Conservation (phyloP, 2,329 filamentous ascomycete genomes). For the Apiospora arundinis region DNA sequence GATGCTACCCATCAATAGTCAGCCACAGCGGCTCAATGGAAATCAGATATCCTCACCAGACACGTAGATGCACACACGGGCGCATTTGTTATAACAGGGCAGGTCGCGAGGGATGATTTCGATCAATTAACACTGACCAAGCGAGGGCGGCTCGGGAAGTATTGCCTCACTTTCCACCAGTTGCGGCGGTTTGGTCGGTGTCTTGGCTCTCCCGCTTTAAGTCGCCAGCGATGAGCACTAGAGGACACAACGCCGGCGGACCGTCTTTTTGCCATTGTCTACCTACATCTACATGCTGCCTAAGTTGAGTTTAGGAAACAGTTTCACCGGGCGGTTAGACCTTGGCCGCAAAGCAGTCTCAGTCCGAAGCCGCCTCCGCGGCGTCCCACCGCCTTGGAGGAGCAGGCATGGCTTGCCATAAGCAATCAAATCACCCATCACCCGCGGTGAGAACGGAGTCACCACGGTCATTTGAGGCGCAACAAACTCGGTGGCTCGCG, state of each 20-base stretch:
- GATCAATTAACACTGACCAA: background rate
- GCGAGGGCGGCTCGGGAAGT: slow-evolving; percentile 13
- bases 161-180: slow-evolving; percentile 13
- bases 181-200: slow-evolving; percentile 8
- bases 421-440: slow-evolving; percentile 14
- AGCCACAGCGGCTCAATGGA: slow-evolving; percentile 8
- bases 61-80: background rate
- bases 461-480: slow-evolving; percentile 7
- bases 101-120: background rate
- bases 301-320: slow-evolving; percentile 9
- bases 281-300: background rate
- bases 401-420: slow-evolving; percentile 1
- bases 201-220: background rate
- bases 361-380: slow-evolving; percentile 2
- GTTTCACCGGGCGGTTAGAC: slow-evolving; percentile 14
- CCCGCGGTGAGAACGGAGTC: background rate
- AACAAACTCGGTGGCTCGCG: background rate
- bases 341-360: slow-evolving; percentile 11
- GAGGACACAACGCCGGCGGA: background rate
- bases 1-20: slow-evolving; percentile 8
- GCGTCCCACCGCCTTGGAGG: background rate
- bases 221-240: background rate
- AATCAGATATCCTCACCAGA: background rate
- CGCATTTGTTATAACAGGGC: background rate
- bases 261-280: background rate